These are phyloP conservation scores for Martensiomyces pterosporus DNA, from an alignment of 192 early-diverging fungal genomes.

Conservation along the genomic window DNA sequence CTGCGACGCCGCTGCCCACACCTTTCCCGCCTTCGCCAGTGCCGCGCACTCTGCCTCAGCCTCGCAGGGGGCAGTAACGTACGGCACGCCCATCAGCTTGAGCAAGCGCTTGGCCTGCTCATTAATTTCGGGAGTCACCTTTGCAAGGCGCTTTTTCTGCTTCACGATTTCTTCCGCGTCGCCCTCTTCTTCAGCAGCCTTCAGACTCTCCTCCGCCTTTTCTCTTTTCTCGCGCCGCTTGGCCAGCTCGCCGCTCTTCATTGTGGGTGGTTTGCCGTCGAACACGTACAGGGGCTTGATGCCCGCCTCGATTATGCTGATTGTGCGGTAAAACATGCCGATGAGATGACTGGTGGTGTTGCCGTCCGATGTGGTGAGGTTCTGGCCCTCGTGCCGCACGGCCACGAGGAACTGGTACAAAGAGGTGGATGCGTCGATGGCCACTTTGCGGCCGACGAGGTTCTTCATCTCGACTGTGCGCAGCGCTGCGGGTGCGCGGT, in stretches of 20 bases:
- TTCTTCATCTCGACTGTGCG: conserved; percentile 80
- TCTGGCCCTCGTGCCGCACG: conserved; percentile 86
- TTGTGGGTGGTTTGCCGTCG: conserved; percentile 91
- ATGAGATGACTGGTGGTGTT: conserved; percentile 96
- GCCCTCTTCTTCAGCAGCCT: conserved; percentile 70
- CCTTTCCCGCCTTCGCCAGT: conserved; percentile 81
- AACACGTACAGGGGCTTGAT: conserved; percentile 97
- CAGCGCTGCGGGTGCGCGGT: conserved; percentile 82
- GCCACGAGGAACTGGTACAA: conserved; percentile 99
- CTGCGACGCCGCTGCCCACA: conserved; percentile 93
- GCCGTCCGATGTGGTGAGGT: conserved; percentile 83
- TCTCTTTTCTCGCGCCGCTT: conserved; percentile 70
- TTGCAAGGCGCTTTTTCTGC: conserved; percentile 81
- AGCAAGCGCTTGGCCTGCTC: conserved; percentile 86
- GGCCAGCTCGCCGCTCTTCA: conserved; percentile 87
- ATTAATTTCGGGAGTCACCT: conserved; percentile 92
- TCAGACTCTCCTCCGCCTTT: conserved; percentile 63
- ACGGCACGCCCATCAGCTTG: conserved; percentile 90
- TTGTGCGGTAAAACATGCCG: conserved; percentile 94
- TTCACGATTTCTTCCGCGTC: conserved; percentile 78
- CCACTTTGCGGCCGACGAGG: conserved; percentile 92
- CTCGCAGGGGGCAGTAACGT: conserved; percentile 91
- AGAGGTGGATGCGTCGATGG: conserved; percentile 96
- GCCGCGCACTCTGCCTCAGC: conserved; percentile 98
- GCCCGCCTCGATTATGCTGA: conserved; percentile 94